Evolutionary conservation across 805 yeast genomes (phyloP), one percentile per base, ranked within the genome.

Genomic region (Saturnispora hagleri): DNA sequence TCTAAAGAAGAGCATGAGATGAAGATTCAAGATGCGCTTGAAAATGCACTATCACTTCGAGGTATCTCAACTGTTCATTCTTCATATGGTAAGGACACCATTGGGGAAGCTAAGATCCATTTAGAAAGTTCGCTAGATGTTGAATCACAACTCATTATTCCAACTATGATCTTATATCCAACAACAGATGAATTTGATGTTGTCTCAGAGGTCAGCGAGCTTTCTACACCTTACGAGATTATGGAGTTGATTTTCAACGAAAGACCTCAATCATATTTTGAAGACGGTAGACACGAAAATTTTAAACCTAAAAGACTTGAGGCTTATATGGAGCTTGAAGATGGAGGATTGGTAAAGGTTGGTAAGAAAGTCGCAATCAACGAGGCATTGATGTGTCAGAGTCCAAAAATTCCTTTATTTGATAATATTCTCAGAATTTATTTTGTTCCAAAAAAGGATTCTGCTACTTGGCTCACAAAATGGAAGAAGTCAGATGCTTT

Each of bases 281-380:
- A 74, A 43, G 79, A 75, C 43, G 82, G 83, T 5, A 78, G 75
- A 56, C 89, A 84, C 58, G 57, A 58, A 27, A 77, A 81, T 54
- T 88, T 89, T 63, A 69, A 73, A 0, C 66, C 76, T 4, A 79
- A 76, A 56, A 77, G 76, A 51, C 68, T 89, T 26, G 83, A 86
- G 48, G 84, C 84, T 5, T 91, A 75, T 66, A 81, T 87, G 81
- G 97, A 88, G 65, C 88, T 97, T 0, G 74, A 69, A 33, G 61
- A 80, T 2, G 97, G 97, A 48, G 97, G 97, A 0, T 73, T 91
- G 54, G 82, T 89, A 44, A 89, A 88, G 66, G 80, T 85, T 4
- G 96, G 96, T 27, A 86, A 84, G 64, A 88, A 86, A 57, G 76
- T 81, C 22, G 71, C 86, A 1, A 64, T 91, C 22, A 77, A 79